Evolutionary conservation across 2,329 filamentous ascomycete species (phyloP), one percentile per base, ranked within the genome.

Genomic region (Hymenotorrendiella dingleyae): DNA sequence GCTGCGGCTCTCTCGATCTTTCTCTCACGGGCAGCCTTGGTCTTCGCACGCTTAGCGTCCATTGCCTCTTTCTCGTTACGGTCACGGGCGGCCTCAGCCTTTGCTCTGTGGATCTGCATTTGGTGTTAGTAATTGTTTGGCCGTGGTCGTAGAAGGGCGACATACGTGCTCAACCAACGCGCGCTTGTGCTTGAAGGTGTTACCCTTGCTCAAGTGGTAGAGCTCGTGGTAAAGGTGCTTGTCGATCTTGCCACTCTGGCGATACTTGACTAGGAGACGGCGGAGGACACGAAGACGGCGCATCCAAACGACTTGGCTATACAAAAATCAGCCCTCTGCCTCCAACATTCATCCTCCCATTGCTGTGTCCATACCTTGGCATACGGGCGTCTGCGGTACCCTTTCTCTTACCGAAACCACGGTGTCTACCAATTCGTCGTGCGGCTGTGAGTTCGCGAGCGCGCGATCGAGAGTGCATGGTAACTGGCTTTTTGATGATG

Each of bases 161-260:
- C 93, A 68, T 94, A 98, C 93, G 80, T 98, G 93, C 83, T 98
- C 93, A 70, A 98, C 89, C 65, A 98, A 84, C 67, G 90, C 93
- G 76, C 93, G 86, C 90, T 97, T 98, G 88, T 98, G 93, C 90
- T 98, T 98, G 86, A 98, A 98, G 72, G 93, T 91, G 85, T 98
- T 98, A 94, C 93, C 94, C 90, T 98, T 98, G 84, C 86, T 93
- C 70, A 94, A 79, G 75, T 96, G 93, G 83, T 98, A 98, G 62
- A 98, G 88, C 79, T 97, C 90, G 83, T 98, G 93, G 84, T 98
- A 98, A 54, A 98, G 89, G 82, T 98, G 93, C 85, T 98, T 98
- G 80, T 98, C 93, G 71, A 98, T 98, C 86, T 98, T 98, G 74
- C 94, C 94, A 67, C 86, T 86, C 72, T 91, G 91, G 74, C 93